Percentiles rank a stretch among this genome's conserved stretches.
These are phyloP conservation scores for Xylariaceae sp. DNA, from an alignment of 2,329 filamentous ascomycete genomes.

Conservation along the genomic window DNA sequence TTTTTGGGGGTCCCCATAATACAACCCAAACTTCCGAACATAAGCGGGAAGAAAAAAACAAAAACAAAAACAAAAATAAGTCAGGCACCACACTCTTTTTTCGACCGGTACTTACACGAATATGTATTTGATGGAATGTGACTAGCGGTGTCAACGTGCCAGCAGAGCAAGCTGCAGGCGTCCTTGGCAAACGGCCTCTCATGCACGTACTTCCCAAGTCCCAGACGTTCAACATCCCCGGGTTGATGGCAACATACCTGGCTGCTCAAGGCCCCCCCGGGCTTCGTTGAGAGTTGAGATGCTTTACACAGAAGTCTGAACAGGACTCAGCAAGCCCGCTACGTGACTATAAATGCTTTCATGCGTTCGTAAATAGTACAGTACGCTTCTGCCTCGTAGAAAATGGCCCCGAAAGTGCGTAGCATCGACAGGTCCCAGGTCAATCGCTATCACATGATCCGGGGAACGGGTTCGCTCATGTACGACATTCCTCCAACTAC, in stretches of 20 bases:
- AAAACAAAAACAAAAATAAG: background rate
- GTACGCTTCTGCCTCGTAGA: conserved; percentile 4
- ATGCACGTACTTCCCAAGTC: conserved; percentile 19
- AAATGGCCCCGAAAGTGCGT: conserved; percentile 22
- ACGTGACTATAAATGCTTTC: conserved; percentile 19
- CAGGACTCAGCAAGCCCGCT: conserved; percentile 3
- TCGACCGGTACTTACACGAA: background rate
- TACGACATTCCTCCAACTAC: conserved; percentile 27
- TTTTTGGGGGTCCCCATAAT: conserved; percentile 7
- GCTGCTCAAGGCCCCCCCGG: conserved; percentile 3
- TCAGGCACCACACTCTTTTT: background rate
- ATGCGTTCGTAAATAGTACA: conserved; percentile 13
- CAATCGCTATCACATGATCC: conserved; percentile 29
- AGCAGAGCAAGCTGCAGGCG: conserved; percentile 22
- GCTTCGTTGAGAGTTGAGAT: conserved; percentile 1
- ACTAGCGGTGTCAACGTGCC: conserved; percentile 13
- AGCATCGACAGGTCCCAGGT: conserved; percentile 16
- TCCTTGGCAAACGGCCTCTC: conserved; percentile 19
- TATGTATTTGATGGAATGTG: conserved; percentile 2
- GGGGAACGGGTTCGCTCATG: conserved; percentile 21
- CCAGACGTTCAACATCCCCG: conserved; percentile 3
- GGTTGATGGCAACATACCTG: background rate
- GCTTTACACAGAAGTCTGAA: conserved; percentile 7
- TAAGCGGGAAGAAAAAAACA: background rate
- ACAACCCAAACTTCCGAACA: conserved; percentile 12